Evolutionary conservation across 495 filamentous ascomycete genomes (phyloP), one percentile per base, ranked within the genome.

Genomic region (Neurospora sp.): DNA sequence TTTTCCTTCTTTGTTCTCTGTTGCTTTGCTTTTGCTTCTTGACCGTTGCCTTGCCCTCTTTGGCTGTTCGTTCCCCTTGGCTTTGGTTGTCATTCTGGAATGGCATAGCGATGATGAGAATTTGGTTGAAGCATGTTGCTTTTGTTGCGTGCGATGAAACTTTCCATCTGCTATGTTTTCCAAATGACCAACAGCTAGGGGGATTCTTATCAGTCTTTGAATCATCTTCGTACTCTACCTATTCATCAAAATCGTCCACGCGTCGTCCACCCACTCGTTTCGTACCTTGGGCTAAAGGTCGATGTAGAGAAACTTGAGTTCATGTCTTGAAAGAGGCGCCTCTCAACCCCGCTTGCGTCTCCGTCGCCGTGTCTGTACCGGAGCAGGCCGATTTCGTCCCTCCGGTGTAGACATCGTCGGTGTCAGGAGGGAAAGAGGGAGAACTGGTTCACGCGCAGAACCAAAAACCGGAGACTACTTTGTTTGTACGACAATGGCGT

Each of bases 301-400:
- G 71, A 81, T 80, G 79, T 78, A 80, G 78, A 79, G 79, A 80
- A 79, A 81, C 78, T 75, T 81, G 78, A 81, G 76, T 62, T 62
- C 54, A 35, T 62, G 27, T 62, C 54, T 62, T 62, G 54, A 62
- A 62, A 62, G 27, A 35, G 54, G 54, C 54, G 54, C 54, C 54
- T 62, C 54, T 62, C 54, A 35, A 35, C 54, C 27, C 27, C 14
- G 31, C 31, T 35, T 35, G 31, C 31, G 31, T 35, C 31, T 1
- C 31, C 31, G 31, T 35, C 31, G 31, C 31, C 31, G 31, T 35
- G 31, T 35, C 31, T 35, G 31, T 35, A 35, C 31, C 31, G 31
- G 31, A 35, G 31, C 31, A 35, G 31, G 31, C 31, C 31, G 31
- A 35, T 35, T 35, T 35, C 31, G 31, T 4, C 31, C 31, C 31